Conservation (phyloP, 352 stramenopile genomes). For the Thraustochytrium sp. region DNA sequence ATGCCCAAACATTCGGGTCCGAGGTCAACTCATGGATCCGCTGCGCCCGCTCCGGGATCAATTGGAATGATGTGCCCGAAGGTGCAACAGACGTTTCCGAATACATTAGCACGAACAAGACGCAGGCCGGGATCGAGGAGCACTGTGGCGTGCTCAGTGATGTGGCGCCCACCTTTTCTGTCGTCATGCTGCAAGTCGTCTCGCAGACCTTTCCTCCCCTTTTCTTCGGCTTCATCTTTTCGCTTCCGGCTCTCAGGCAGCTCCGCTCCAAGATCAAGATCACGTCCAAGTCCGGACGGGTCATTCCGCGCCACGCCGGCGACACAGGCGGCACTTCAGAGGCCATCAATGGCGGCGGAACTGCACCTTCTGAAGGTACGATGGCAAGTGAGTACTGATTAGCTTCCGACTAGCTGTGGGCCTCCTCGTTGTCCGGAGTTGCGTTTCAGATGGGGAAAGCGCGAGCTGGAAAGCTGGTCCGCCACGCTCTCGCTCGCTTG, state of each 20-base stretch:
- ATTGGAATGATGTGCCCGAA: not conserved
- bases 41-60: not conserved
- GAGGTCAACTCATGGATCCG: not conserved
- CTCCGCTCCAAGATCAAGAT: too few relatives aligned
- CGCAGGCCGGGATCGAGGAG: not conserved
- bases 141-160: not conserved
- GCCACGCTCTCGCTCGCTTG: too few relatives aligned
- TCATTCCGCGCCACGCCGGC: too few relatives aligned
- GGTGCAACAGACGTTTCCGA: not conserved
- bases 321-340: too few relatives aligned
- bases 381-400: too few relatives aligned
- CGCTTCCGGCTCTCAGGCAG: not conserved
- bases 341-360: too few relatives aligned
- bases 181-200: not conserved
- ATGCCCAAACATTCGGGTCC: not conserved
- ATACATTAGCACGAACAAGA: not conserved
- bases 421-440: too few relatives aligned
- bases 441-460: too few relatives aligned
- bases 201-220: not conserved
- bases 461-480: too few relatives aligned
- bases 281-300: too few relatives aligned
- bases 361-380: too few relatives aligned
- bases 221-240: conserved; percentile 21
- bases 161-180: not conserved
- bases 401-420: too few relatives aligned